Percentiles rank a stretch among this genome's conserved stretches.
phyloP scores from a whole-genome alignment of 202 grass and related monocot species.

The Brachypodium distachyon region DNA sequence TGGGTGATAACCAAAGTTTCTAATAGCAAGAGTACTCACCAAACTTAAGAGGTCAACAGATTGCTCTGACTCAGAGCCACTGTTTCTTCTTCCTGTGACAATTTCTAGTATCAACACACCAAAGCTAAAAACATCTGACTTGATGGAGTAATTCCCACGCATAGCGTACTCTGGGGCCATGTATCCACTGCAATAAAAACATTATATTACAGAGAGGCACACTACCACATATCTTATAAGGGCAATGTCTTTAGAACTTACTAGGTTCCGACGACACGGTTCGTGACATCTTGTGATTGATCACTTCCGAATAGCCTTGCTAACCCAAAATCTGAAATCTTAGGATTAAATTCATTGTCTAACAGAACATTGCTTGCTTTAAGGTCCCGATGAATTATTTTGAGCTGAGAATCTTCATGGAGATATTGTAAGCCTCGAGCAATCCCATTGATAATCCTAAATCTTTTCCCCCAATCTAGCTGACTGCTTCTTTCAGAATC shows the following conservation, averaged over 20 bases:
- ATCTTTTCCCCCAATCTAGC: constrained; percentile 51
- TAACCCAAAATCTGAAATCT: constrained; percentile 75
- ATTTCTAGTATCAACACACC: constrained; percentile 64
- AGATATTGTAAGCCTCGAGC: constrained; percentile 65
- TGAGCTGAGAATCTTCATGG: constrained; percentile 73
- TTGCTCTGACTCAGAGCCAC: constrained; percentile 19
- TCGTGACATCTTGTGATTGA: constrained; percentile 52
- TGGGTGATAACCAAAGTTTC: background rate
- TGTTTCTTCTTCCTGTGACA: constrained; percentile 61
- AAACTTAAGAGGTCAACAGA: constrained; percentile 51
- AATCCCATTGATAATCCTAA: constrained; percentile 55
- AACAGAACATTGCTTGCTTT: constrained; percentile 68
- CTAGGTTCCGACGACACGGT: constrained; percentile 59
- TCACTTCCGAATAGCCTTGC: constrained; percentile 54
- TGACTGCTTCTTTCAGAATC: constrained; percentile 27
- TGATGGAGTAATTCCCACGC: constrained; percentile 61
- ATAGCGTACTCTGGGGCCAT: constrained; percentile 74
- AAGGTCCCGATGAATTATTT: constrained; percentile 71
- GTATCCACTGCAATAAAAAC: constrained; percentile 51
- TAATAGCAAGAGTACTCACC: constrained; percentile 24
- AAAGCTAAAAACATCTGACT: constrained; percentile 70
- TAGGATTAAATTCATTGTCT: constrained; percentile 52
- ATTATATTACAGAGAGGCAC: background rate
- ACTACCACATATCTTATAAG: background rate
- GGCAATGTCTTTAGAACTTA: constrained; percentile 24